A percentile compares a stretch with the other conserved stretches of the same genome.
Evolutionary conservation across 345 rosid genomes (phyloP).

Genomic region (Salix dunnii): DNA sequence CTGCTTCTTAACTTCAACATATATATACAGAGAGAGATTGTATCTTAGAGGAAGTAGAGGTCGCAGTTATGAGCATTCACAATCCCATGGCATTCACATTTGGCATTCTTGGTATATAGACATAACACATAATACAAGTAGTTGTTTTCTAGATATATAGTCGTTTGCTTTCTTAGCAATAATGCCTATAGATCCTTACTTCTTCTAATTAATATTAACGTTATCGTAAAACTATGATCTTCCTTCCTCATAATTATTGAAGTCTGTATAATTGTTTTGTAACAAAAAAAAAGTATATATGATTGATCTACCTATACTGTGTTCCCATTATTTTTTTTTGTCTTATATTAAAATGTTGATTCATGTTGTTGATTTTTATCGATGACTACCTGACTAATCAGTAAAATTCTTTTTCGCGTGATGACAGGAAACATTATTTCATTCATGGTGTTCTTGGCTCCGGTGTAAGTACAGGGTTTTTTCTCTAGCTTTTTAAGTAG

Average conservation of each 20-base stretch:
- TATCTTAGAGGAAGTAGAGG: constrained; percentile 3
- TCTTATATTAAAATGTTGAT: not conserved
- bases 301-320: not conserved
- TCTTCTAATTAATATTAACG: not conserved
- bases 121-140: not conserved
- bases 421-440: constrained; percentile 73
- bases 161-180: not conserved
- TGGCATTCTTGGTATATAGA: constrained; percentile 61
- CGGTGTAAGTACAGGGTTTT: constrained; percentile 53
- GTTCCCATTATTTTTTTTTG: not conserved
- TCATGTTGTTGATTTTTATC: not conserved
- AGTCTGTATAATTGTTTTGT: not conserved
- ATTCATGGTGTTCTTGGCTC: constrained; percentile 69
- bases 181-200: not conserved
- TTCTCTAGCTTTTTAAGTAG: too few species aligned
- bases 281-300: not conserved
- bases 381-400: not conserved
- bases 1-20: not conserved
- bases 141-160: not conserved
- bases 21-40: not conserved
- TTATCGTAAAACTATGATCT: not conserved
- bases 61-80: constrained; percentile 37
- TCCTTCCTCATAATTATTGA: not conserved
- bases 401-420: not conserved
- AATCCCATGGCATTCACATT: constrained; percentile 42